These are phyloP conservation scores for Pythium folliculosum DNA, from an alignment of 352 stramenopile species.

Conservation along the genomic window DNA sequence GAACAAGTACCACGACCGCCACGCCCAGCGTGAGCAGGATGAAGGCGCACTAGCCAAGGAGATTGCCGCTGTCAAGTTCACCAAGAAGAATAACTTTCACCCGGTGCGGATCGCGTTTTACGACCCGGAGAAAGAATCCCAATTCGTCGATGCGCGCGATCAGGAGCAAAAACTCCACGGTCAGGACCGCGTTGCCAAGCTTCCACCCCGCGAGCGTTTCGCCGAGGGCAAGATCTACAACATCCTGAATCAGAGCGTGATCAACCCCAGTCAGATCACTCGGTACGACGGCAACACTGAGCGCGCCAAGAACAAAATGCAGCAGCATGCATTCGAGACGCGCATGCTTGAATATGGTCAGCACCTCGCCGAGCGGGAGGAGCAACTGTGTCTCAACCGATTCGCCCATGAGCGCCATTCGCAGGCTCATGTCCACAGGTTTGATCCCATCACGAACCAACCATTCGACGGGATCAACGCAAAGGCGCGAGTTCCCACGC, in stretches of 20 bases:
- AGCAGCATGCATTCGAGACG: constrained; percentile 57
- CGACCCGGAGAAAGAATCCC: constrained; percentile 52
- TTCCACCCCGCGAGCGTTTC: constrained; percentile 67
- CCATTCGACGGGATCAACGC: constrained; percentile 48
- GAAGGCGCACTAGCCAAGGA: constrained; percentile 49
- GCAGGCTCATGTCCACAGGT: constrained; percentile 58
- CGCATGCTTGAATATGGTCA: constrained; percentile 50
- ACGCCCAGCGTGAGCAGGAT: constrained; percentile 41
- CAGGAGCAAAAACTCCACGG: constrained; percentile 55
- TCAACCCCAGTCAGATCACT: constrained; percentile 48
- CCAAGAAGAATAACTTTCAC: constrained; percentile 68
- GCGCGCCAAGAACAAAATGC: constrained; percentile 59
- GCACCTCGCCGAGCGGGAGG: constrained; percentile 39
- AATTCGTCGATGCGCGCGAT: constrained; percentile 42
- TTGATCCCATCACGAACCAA: constrained; percentile 68
- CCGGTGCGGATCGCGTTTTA: constrained; percentile 62
- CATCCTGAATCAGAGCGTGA: constrained; percentile 69
- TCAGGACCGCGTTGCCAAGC: constrained; percentile 42
- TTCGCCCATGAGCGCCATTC: constrained; percentile 60
- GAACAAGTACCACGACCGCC: constrained; percentile 70
- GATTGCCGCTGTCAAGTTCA: constrained; percentile 60
- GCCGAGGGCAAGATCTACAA: constrained; percentile 76
- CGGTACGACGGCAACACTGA: constrained; percentile 45
- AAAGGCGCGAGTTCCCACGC: constrained; percentile 44
- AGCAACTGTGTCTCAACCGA: constrained; percentile 58